Base-by-base conservation (phyloP, 2,329 filamentous ascomycete species). In the Neospermospora avenae region DNA sequence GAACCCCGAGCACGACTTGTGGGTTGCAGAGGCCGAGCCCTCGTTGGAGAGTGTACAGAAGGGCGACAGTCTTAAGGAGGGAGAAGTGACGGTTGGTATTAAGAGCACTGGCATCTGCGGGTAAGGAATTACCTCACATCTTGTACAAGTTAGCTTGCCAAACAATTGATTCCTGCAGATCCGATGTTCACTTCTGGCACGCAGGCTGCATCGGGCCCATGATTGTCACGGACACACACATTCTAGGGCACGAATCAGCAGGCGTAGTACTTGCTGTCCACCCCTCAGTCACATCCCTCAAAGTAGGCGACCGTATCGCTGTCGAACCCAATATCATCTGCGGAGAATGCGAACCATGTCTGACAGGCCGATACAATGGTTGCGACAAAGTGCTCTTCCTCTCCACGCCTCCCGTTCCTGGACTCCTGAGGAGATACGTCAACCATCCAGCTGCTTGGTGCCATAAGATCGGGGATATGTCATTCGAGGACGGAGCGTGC, bases 181-280 rank as follows among this genome's bases (percentile, higher is more conserved):
- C 91, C 62, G 93, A 97, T 76, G 88, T 98, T 59, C 93, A 98
- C 78, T 98, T 98, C 80, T 98, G 93, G 93, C 91, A 96, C 74
- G 89, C 89, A 53, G 93, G 93, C 67, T 90, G 90, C 78, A 98
- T 98, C 73, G 93, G 93, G 28, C 93, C 93, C 68, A 97, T 97
- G 93, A 88, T 97, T 65, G 93, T 98, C 51, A 83, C 84, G 67
- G 89, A 84, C 71, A 88, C 93, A 71, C 93, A 97, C 76, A 92
- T 97, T 71, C 86, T 98, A 20, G 93, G 93, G 67, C 93, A 98
- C 80, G 93, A 98, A 78, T 95, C 91, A 44, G 89, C 92, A 3
- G 93, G 93, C 65, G 87, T 88, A 70, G 77, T 97, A 61, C 83
- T 97, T 67, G 89, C 92, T 16, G 88, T 88, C 56, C 90, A 93